Base-by-base conservation (phyloP, 208 protist genomes). In the Pavlovales sp. region DNA sequence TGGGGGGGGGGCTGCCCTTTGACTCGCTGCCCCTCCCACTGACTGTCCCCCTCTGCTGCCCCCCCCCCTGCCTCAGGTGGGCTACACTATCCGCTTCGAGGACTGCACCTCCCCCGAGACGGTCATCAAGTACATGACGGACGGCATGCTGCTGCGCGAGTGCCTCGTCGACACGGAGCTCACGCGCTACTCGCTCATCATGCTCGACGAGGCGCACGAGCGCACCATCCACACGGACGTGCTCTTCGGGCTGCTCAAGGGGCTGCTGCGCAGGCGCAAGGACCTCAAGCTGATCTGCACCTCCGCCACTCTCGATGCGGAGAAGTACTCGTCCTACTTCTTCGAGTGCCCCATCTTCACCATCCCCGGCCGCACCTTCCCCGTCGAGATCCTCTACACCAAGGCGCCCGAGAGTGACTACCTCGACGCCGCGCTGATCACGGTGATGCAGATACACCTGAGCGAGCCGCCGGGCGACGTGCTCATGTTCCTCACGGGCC, bases 181-280 rank as follows among this genome's bases (percentile, higher is more conserved):
- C 30, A 91, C 71, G 36, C 86, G 94, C 14, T 99, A 99, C 93
- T 95, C 94, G 80, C 94, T 98, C 22, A 97, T 99, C 86, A 97
- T 99, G 82, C 93, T 99, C 0, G 99, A 99, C 94, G 99, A 99
- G 93, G 98, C 98, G 0, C 99, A 99, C 92, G 98, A 99, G 93
- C 93, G 98, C 20, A 99, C 97, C 5, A 96, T 99, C 39, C 93
- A 97, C 76, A 99, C 98, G 0, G 98, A 99, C 91, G 96, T 99
- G 57, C 93, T 99, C 5, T 98, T 99, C 90, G 98, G 96, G 18
- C 92, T 99, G 1, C 91, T 99, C 22, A 99, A 99, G 94, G 93
- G 95, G 39, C 84, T 96, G 40, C 91, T 28, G 22, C 87, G 80
- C 18, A 89, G 91, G 44, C 91, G 97, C 28, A 94, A 91, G 11